These are phyloP conservation scores for Phytophthora aleatoria DNA, from an alignment of 352 stramenopile genomes.

Conservation along the genomic window DNA sequence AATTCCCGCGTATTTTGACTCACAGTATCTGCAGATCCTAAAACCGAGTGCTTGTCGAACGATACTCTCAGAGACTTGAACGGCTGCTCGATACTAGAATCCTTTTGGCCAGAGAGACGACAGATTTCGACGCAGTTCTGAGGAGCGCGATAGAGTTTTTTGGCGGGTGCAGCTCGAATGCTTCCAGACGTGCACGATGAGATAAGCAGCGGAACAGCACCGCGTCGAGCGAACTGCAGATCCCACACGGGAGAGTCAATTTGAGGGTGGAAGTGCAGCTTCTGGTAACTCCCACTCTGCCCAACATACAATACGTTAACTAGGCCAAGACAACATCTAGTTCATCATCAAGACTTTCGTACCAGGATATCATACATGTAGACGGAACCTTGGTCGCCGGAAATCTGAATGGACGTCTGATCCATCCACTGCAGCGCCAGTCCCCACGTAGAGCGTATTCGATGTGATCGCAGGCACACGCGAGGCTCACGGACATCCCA, in stretches of 20 bases:
- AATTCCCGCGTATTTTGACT: constrained; percentile 62
- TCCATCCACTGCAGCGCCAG: constrained; percentile 80
- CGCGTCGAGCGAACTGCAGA: constrained; percentile 60
- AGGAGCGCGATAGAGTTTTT: constrained; percentile 63
- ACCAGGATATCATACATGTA: constrained; percentile 84
- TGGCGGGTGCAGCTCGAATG: constrained; percentile 64
- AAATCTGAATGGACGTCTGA: constrained; percentile 75
- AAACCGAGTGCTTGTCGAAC: constrained; percentile 54
- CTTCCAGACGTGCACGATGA: constrained; percentile 76
- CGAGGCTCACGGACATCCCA: constrained; percentile 86
- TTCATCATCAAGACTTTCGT: constrained; percentile 23
- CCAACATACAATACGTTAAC: not conserved
- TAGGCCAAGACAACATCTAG: too few species aligned
- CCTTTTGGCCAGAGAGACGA: constrained; percentile 56
- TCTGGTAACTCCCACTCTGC: constrained; percentile 80
- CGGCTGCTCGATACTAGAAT: constrained; percentile 51
- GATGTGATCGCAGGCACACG: constrained; percentile 77
- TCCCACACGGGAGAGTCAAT: constrained; percentile 88
- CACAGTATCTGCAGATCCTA: constrained; percentile 46
- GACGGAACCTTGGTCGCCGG: constrained; percentile 80
- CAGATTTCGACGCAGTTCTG: constrained; percentile 79
- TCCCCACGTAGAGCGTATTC: constrained; percentile 83
- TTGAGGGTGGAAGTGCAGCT: constrained; percentile 83
- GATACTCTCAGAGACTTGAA: constrained; percentile 63
- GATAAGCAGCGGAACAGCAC: constrained; percentile 51